Percentiles rank a stretch among this genome's conserved stretches.
phyloP scores from a whole-genome alignment of 108 stramenopile genomes.

The Cylindrotheca closterium region DNA sequence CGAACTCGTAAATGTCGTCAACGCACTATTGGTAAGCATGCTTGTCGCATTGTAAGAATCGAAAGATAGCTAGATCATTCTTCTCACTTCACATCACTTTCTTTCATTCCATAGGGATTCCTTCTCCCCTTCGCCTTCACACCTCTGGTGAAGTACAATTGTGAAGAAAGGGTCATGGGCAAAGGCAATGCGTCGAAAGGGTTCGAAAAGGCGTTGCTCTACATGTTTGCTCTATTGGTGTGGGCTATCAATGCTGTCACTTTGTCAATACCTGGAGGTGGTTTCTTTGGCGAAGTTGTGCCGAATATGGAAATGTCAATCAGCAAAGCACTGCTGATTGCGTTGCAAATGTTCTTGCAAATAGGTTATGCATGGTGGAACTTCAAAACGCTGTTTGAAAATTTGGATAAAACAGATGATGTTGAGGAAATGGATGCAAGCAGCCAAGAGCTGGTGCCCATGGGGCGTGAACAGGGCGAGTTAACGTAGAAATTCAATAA shows the following conservation, averaged over 20 bases:
- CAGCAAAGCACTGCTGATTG: constrained; percentile 26
- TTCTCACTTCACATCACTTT: too few relatives aligned
- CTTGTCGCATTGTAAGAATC: too few relatives aligned
- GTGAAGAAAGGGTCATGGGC: constrained; percentile 61
- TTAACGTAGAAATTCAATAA: too few relatives aligned
- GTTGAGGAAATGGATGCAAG: too few relatives aligned
- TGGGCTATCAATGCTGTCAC: constrained; percentile 58
- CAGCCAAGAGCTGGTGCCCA: too few relatives aligned
- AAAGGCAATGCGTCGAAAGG: constrained; percentile 36
- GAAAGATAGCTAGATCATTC: too few relatives aligned
- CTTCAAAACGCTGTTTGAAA: constrained; percentile 16
- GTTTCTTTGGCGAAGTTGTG: constrained; percentile 56
- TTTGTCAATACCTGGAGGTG: constrained; percentile 47
- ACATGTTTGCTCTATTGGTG: constrained; percentile 43
- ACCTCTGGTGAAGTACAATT: constrained; percentile 75
- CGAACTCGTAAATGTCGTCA: constrained; percentile 70
- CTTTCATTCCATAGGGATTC: too few relatives aligned
- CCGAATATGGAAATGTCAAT: constrained; percentile 28
- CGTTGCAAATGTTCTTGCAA: constrained; percentile 45
- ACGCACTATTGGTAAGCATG: constrained; percentile 72
- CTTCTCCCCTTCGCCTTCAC: constrained; percentile 81
- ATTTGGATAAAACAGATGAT: not conserved
- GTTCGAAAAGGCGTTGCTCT: constrained; percentile 36
- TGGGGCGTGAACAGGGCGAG: too few relatives aligned
- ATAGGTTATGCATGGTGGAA: constrained; percentile 52